Base-by-base conservation (phyloP, 345 rosid genomes). In the Hibiscus trionum region DNA sequence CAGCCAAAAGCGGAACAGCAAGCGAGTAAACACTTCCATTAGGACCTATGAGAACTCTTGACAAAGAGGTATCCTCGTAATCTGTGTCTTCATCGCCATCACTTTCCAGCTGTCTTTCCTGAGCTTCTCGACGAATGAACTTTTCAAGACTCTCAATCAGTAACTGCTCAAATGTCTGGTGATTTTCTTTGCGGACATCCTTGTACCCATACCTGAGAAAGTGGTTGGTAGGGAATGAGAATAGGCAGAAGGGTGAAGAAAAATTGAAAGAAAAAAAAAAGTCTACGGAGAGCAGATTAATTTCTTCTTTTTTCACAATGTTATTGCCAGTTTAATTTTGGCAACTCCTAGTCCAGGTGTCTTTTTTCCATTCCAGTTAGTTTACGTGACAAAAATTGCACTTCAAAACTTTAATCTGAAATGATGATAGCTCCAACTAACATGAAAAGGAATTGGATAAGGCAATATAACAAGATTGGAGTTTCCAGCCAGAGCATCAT, bases 91-190 rank as follows among this genome's bases (percentile, higher is more conserved):
- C 88, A 59, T 88, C 89, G 24, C 96, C 93, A 14, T 92, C 98
- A 70, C 99, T 92, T 85, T 95, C 98, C 42, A 95, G 76, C 24
- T 88, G 87, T 63, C 94, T 84, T 73, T 92, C 98, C 73, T 92
- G 97, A 56, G 97, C 93, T 83, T 95, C 99, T 66, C 98, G 82
- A 11, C 97, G 93, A 76, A 95, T 90, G 76, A 92, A 92, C 76
- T 90, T 95, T 86, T 95, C 99, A 6, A 95, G 89, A 80, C 99
- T 95, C 84, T 95, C 98, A 8, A 95, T 89, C 78, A 95, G 82
- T 56, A 95, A 85, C 85, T 95, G 99, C 81, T 95, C 98, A 72
- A 95, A 95, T 42, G 88, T 76, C 81, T 87, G 96, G 88, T 95
- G 99, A 78, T 88, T 89, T 82, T 95, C 99, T 80, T 95, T 95